phyloP scores from a whole-genome alignment of 768 basidiomycete species.

The Glaciozyma antarctica region DNA sequence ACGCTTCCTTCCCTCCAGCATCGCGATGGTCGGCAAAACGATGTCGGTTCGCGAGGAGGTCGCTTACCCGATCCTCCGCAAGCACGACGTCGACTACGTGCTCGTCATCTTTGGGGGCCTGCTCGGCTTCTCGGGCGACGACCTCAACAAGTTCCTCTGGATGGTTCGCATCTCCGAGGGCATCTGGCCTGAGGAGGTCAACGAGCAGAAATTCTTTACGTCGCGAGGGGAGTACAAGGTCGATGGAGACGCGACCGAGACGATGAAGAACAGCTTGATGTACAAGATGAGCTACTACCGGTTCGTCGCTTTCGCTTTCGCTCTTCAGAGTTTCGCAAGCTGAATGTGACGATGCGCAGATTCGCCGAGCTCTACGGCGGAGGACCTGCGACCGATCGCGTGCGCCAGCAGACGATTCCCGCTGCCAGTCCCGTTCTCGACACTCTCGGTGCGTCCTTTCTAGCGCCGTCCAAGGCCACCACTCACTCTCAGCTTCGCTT shows the following conservation, averaged over 20 bases:
- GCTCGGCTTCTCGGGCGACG: constrained; percentile 93
- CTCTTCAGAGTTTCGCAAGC: background rate
- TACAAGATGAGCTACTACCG: constrained; percentile 99
- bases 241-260: constrained; percentile 67
- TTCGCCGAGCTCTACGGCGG: constrained; percentile 82
- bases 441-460: constrained; percentile 58
- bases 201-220: constrained; percentile 89
- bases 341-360: constrained; percentile 43
- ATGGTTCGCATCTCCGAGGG: constrained; percentile 41
- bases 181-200: constrained; percentile 73
- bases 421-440: constrained; percentile 68
- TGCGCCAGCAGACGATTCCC: constrained; percentile 77
- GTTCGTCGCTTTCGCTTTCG: constrained; percentile 40
- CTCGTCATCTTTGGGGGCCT: constrained; percentile 95
- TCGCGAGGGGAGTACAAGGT: constrained; percentile 84
- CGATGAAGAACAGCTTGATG: constrained; percentile 96
- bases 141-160: constrained; percentile 96
- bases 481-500: constrained; percentile 2
- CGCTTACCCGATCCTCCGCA: constrained; percentile 90
- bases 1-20: constrained; percentile 39
- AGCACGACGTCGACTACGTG: constrained; percentile 96
- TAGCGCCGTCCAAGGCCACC: constrained; percentile 7
- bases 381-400: constrained; percentile 65
- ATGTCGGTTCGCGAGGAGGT: constrained; percentile 91
- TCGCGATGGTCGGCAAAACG: constrained; percentile 96